Evolutionary conservation across 2,329 filamentous ascomycete species (phyloP).

Genomic region (Venturia asperata): DNA sequence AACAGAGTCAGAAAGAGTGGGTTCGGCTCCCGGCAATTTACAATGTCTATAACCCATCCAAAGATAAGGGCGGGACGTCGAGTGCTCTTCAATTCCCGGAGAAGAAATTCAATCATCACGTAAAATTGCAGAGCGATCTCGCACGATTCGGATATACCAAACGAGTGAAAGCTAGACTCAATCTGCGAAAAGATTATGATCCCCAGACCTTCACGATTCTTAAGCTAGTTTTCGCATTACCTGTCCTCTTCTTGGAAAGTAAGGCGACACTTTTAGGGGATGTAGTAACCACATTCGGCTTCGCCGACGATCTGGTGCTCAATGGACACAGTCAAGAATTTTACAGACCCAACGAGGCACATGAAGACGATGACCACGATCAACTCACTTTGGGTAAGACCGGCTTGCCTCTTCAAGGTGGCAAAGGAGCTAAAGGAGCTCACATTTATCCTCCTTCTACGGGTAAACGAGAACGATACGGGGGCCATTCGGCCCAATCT

Average conservation of each 20-base stretch:
- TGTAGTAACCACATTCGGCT: not conserved
- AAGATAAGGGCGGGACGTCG: not conserved
- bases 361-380: not conserved
- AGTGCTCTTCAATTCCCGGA: not conserved
- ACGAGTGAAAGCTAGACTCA: not conserved
- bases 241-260: not conserved
- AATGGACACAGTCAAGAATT: not conserved
- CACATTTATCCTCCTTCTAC: not conserved
- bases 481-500: not conserved
- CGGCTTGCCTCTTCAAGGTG: not conserved
- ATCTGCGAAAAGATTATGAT: not conserved
- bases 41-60: not conserved
- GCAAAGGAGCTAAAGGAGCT: not conserved
- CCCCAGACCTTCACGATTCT: not conserved
- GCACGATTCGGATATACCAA: not conserved
- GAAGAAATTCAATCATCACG: not conserved
- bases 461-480: not conserved
- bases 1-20: not conserved
- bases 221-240: not conserved
- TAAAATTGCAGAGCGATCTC: not conserved
- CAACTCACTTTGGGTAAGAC: not conserved
- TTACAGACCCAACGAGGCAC: not conserved
- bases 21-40: not conserved
- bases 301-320: not conserved
- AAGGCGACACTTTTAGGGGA: not conserved